Evolutionary conservation across 2,329 filamentous ascomycete species (phyloP), one percentile per base, ranked within the genome.

Genomic region (Chaetomiaceae sp.): DNA sequence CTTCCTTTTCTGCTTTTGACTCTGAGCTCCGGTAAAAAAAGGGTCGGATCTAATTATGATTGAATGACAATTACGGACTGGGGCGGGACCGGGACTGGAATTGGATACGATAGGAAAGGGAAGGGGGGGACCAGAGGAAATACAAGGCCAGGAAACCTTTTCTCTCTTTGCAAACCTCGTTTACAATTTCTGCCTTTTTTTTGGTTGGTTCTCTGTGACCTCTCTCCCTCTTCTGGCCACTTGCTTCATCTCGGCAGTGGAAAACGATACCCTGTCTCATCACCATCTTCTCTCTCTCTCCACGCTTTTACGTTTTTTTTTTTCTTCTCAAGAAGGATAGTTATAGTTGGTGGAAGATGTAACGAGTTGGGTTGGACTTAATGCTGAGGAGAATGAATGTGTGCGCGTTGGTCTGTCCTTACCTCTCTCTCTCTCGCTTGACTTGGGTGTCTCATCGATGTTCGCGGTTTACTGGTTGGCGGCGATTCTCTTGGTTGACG

Each of bases 11-110:
- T 32, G 7, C 27, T 42, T 36, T 37, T n/a, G 20, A 20, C 8
- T 9, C n/a, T 25, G 21, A 36, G 23, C 23, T 13, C 1, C 37
- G 23, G 33, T 20, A 27, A 34, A 9, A 34, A 9, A 41, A 30
- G 34, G 47, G 48, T 37, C 29, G 53, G 53, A 55, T 48, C 20
- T 55, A 55, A 55, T 55, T 42, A 54, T 43, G 50, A 51, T 4
- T 55, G 53, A 51, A 55, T 51, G 52, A 55, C 48, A 48, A 55
- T 30, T 46, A 40, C 30, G 50, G 36, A 34, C 29, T 16, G 32
- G 53, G 29, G 20, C 20, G 7, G 46, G 21, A 18, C 25, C 11
- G 27, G 41, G 41, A n/a, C 20, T 23, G 16, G 33, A 29, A 13
- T 4, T 30, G 20, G 34, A n/a, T n/a, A n/a, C n/a, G 25, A 30